phyloP scores from a whole-genome alignment of 441 rosid species.

The Erysimum pusillum region DNA sequence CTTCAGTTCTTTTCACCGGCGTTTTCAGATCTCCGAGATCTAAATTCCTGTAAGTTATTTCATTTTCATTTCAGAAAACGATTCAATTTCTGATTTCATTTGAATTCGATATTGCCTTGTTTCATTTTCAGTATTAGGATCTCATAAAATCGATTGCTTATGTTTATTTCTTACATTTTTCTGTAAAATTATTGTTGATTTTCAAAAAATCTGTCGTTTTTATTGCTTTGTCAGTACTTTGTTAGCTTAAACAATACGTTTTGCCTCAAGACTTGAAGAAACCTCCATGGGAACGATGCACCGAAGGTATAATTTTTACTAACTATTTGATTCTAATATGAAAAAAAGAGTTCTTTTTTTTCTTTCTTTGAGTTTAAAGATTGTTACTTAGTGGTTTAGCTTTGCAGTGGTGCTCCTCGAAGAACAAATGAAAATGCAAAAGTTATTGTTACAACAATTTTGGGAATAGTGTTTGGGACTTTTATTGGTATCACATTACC shows the following conservation, averaged over 20 bases:
- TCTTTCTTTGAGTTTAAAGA: slow-evolving; percentile 21
- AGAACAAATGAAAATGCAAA: slow-evolving; percentile 65
- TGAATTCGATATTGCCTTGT: not conserved
- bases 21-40: slow-evolving; percentile 13
- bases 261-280: not conserved
- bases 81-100: no score
- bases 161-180: no score
- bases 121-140: not conserved
- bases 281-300: slow-evolving; percentile 57
- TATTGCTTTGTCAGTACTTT: not conserved
- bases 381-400: slow-evolving; percentile 36
- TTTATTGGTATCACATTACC: slow-evolving; percentile 80
- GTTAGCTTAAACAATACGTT: not conserved
- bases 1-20: slow-evolving; percentile 2
- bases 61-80: slow-evolving; percentile 5
- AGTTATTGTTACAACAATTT: slow-evolving; percentile 58
- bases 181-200: no score
- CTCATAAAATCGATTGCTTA: not conserved
- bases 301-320: slow-evolving; percentile 61
- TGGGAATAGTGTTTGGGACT: slow-evolving; percentile 80
- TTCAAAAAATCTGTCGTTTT: no score
- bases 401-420: slow-evolving; percentile 69
- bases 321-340: not conserved
- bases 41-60: not conserved
- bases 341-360: not conserved